Evolutionary conservation across 192 early-diverging fungal species (phyloP), one percentile per base, ranked within the genome.

Genomic region (Podila horticola): DNA sequence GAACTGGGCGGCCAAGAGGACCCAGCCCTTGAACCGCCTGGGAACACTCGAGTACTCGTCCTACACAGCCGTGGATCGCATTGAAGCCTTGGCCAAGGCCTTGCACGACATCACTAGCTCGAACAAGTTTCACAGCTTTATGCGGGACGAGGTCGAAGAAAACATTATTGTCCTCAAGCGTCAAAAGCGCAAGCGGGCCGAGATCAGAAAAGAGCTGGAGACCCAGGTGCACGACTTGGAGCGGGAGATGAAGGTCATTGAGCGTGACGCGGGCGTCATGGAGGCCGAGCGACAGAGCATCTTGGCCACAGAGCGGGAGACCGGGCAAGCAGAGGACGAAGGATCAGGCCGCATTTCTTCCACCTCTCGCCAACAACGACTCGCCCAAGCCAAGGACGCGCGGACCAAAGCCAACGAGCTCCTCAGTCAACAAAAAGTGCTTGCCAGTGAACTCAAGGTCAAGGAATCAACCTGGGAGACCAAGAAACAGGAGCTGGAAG

Each of bases 71-170:
- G 52, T 71, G 6, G 71, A 81, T 33, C 65, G 77, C 12, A 69
- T 81, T 45, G 71, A 81, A 26, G 77, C 77, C 3, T 49, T 81
- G 9, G 70, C 72, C 22, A 81, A 81, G 52, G 77, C 77, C 0
- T 33, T 73, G 31, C 77, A 81, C 24, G 77, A 81, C 57, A 73
- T 81, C 55, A 73, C 59, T 2, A 58, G 71, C 5, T 81, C 77
- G 17, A 57, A 64, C 17, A 65, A 65, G 19, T 81, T 81, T 36
- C 77, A 81, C 38, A 28, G 71, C 15, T 81, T 81, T 50, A 81
- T 81, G 77, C 50, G 77, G 13, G 66, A 81, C 22, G 62, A 81
- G 13, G 77, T 81, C 49, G 77, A 81, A 33, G 77, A 81, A 22
- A 73, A 69, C 28, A 73, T 81, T 33, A 69, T 66, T 11, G 28